Evolutionary conservation across 2,329 filamentous ascomycete genomes (phyloP), one percentile per base, ranked within the genome.

Genomic region (Furcasterigmium furcatum): DNA sequence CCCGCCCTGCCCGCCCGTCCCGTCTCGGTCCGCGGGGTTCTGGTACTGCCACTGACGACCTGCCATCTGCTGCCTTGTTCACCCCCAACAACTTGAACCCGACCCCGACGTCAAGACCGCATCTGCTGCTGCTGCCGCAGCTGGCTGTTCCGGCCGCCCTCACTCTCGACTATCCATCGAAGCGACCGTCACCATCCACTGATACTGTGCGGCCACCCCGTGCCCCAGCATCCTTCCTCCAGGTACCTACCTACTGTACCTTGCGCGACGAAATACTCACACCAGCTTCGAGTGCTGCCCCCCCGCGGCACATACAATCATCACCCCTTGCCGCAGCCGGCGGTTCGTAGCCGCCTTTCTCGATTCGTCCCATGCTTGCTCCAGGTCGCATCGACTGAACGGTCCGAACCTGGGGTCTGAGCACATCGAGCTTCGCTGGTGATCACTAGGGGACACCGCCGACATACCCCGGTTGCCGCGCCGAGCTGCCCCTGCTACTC

Each of bases 381-480:
- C 24, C 34, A 36, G n/a, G 24, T 27, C 16, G 34, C 18, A 36
- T 18, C 34, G 34, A 36, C 34, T 12, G 24, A 27, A 27, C 7
- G 12, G 24, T 27, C n/a, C 18, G 30, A 32, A 12, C 30, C 30
- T 32, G n/a, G 34, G 34, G 34, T 36, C 34, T 18, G 34, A 36
- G 34, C 34, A 9, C 34, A 18, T 18, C 34, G 34, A 12, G 18
- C 34, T 18, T 36, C 34, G 34, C 16, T 19, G 18, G 16, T 18
- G n/a, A 36, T 36, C 34, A 36, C 34, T 16, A 36, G 12, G n/a
- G 19, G 14, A 32, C 30, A 36, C 7, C 12, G 24, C 7, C 24
- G 12, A 12, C 16, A 19, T 20, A 36, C 34, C 34, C 62, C 56
- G 58, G 62, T 62, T 27, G 24, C 24, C 24, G 24, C 7, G 12